Evolutionary conservation across 805 yeast species (phyloP), one percentile per base, ranked within the genome.

Genomic region (Candida michaelii): DNA sequence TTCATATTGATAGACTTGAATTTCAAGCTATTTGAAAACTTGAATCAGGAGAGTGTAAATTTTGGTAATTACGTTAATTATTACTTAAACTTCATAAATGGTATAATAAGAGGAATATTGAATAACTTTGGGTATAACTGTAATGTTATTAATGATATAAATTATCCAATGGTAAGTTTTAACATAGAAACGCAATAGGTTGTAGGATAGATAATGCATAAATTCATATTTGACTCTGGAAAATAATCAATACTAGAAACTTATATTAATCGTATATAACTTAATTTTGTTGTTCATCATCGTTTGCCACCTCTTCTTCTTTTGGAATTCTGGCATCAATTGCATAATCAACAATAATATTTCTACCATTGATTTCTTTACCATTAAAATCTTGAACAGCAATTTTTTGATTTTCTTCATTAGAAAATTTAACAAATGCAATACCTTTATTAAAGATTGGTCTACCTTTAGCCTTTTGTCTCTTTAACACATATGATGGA

Each of bases 371-470:
- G 52, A 84, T 66, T 40, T 72, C 75, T 55, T 72, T 73, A 40
- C 89, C 95, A 49, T 84, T 75, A 62, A 82, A 81, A 55, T 79
- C 77, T 27, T 73, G 79, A 46, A 87, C 78, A n/a, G 95, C 96
- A 58, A 71, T 67, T 55, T 75, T 65, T 55, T 88, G 95, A 34
- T 73, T 72, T 38, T 77, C 85, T 50, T 81, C 79, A 45, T 73
- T 65, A 38, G 77, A 71, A 50, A 83, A 80, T 49, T 76, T 76
- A 49, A 81, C 77, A 56, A 83, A 79, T 3, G 84, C 86, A 60
- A 77, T 79, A 32, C 89, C 89, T 56, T 77, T 78, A 54, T 78
- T 79, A 54, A 66, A 73, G 42, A 78, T 64, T 14, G 47, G 63
- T 64, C 47, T 73, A 36, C 77, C 76, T 44, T 66, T 63, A 27